A percentile compares a stretch with the other conserved stretches of the same genome.
These are phyloP conservation scores for Trichoderma sp. DNA, from an alignment of 2,329 filamentous ascomycete species.

Conservation along the genomic window DNA sequence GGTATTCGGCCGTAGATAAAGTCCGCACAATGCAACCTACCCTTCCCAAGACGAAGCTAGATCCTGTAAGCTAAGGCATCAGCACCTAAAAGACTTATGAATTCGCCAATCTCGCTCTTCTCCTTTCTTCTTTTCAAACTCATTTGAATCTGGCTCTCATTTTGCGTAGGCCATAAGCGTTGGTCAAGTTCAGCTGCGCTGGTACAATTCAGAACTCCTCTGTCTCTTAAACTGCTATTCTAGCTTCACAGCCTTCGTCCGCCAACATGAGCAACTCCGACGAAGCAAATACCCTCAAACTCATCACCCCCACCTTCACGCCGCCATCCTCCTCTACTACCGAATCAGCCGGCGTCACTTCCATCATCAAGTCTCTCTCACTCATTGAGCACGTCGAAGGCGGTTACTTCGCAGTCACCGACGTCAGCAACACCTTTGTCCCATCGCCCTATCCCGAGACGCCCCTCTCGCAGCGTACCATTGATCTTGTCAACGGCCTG, in stretches of 20 bases:
- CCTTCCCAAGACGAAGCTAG: not conserved
- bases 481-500: constrained; percentile 39
- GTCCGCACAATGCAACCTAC: not conserved
- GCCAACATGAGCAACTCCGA: constrained; percentile 16
- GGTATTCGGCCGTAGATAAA: not conserved
- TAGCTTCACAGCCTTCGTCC: not conserved
- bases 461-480: constrained; percentile 44
- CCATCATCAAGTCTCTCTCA: constrained; percentile 42
- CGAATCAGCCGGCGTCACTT: constrained; percentile 29
- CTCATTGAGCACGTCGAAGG: constrained; percentile 60
- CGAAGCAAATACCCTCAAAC: not conserved
- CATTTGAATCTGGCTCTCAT: not conserved
- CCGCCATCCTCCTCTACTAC: not conserved
- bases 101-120: not conserved
- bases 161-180: not conserved
- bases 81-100: not conserved
- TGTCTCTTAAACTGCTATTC: not conserved
- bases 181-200: too few relatives aligned
- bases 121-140: not conserved
- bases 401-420: constrained; percentile 66
- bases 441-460: constrained; percentile 50
- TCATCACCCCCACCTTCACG: constrained; percentile 25
- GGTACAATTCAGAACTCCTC: not conserved
- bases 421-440: constrained; percentile 55
- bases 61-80: not conserved